A percentile compares a stretch with the other conserved stretches of the same genome.
Evolutionary conservation across 2,329 filamentous ascomycete genomes (phyloP).

Genomic region (Cladophialophora carrionii): DNA sequence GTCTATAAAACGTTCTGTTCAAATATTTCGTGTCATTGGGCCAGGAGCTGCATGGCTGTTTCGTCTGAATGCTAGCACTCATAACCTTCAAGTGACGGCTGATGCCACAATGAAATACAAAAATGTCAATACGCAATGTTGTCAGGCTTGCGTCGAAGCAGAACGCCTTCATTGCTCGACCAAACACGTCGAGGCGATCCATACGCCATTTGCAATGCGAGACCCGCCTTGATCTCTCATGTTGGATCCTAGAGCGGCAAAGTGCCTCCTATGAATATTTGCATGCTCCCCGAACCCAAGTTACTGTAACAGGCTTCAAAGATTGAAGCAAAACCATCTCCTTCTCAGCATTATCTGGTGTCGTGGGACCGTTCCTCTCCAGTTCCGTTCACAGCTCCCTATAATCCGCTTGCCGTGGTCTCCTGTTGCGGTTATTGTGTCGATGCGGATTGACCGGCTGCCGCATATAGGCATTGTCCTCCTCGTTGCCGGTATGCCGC

Average conservation of each 20-base stretch:
- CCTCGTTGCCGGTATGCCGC: constrained; percentile 62
- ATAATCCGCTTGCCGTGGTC: constrained; percentile 83
- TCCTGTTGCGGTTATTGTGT: constrained; percentile 76
- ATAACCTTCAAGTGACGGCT: background rate
- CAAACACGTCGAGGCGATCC: background rate
- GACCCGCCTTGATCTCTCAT: background rate
- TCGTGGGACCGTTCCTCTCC: background rate
- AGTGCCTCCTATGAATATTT: background rate
- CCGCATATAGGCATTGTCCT: constrained; percentile 91
- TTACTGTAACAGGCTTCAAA: background rate
- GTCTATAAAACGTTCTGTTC: background rate
- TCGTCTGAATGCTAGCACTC: background rate
- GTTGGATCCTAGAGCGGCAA: background rate
- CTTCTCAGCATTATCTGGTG: background rate
- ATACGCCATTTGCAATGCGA: background rate
- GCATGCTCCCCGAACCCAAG: background rate
- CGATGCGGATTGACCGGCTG: constrained; percentile 95
- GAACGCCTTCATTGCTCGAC: background rate
- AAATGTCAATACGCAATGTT: background rate
- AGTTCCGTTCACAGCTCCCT: constrained; percentile 62
- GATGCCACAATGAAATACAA: background rate
- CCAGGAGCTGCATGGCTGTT: background rate
- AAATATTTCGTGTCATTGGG: background rate
- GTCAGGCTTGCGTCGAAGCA: background rate
- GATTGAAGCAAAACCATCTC: background rate